phyloP scores from a whole-genome alignment of 2,329 filamentous ascomycete genomes.

The Westerdykella sp. region DNA sequence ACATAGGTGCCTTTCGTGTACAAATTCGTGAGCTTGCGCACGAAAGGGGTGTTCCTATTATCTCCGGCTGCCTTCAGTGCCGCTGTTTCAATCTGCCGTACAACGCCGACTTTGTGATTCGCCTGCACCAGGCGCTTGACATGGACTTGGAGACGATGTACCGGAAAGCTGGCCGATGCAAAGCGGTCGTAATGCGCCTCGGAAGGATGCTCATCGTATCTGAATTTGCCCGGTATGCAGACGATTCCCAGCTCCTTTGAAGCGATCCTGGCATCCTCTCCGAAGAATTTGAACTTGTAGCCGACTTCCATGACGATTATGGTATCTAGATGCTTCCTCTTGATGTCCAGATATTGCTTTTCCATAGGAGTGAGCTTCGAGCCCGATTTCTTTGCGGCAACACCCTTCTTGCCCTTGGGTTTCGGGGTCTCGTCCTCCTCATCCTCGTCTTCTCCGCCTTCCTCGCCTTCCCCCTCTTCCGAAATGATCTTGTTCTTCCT shows the following conservation, averaged over 20 bases:
- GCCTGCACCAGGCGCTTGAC: constrained; percentile 87
- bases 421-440: constrained; percentile 47
- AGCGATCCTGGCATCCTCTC: constrained; percentile 83
- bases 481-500: constrained; percentile 52
- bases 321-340: constrained; percentile 82
- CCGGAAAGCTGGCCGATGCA: constrained; percentile 90
- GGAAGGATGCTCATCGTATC: constrained; percentile 75
- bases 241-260: constrained; percentile 90
- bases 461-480: constrained; percentile 48
- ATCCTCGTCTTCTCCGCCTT: constrained; percentile 53
- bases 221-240: constrained; percentile 90
- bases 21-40: constrained; percentile 86
- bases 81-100: constrained; percentile 89
- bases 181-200: constrained; percentile 90
- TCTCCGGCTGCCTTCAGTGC: constrained; percentile 92
- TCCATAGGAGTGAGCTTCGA: constrained; percentile 93
- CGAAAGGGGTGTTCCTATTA: constrained; percentile 87
- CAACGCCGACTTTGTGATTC: constrained; percentile 92
- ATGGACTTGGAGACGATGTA: constrained; percentile 85
- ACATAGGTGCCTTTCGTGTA: constrained; percentile 99
- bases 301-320: constrained; percentile 90
- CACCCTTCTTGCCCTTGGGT: constrained; percentile 44
- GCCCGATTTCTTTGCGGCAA: constrained; percentile 60
- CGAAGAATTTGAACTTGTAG: constrained; percentile 97
- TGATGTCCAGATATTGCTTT: constrained; percentile 87